phyloP scores from a whole-genome alignment of 192 early-diverging fungal species.

The Mortierella antarctica region DNA sequence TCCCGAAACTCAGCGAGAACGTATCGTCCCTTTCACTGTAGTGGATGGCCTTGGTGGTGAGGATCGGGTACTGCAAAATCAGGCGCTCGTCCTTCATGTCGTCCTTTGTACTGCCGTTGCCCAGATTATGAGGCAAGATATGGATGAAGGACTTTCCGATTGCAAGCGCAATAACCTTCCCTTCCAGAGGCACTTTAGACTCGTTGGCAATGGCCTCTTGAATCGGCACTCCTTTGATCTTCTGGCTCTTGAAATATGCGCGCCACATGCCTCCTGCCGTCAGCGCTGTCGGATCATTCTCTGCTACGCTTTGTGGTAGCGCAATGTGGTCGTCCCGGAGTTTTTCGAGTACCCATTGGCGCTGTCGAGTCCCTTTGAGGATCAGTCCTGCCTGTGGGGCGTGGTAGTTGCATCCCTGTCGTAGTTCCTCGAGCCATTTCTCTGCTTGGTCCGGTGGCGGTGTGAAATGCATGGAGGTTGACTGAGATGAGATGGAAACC shows the following conservation, averaged over 20 bases:
- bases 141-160: constrained; percentile 43
- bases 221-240: constrained; percentile 32
- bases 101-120: constrained; percentile 48
- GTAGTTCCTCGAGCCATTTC: constrained; percentile 34
- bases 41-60: constrained; percentile 30
- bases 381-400: constrained; percentile 35
- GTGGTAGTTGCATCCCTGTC: constrained; percentile 49
- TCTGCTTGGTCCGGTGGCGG: constrained; percentile 31
- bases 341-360: constrained; percentile 48
- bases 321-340: constrained; percentile 37
- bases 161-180: constrained; percentile 39
- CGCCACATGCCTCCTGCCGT: constrained; percentile 50
- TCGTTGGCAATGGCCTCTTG: constrained; percentile 9
- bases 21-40: constrained; percentile 36
- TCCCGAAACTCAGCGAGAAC: constrained; percentile 42
- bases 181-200: constrained; percentile 34
- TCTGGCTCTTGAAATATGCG: constrained; percentile 42
- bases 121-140: constrained; percentile 45
- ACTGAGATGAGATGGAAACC: constrained; percentile 43
- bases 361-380: constrained; percentile 46
- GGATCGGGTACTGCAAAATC: constrained; percentile 48
- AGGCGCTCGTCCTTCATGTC: constrained; percentile 47
- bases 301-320: constrained; percentile 37
- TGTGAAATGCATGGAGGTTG: constrained; percentile 46
- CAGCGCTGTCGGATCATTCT: constrained; percentile 41